A percentile compares a stretch with the other conserved stretches of the same genome.
Evolutionary conservation across 305 asterid species (phyloP).

Genomic region (Fraxinus ornus): DNA sequence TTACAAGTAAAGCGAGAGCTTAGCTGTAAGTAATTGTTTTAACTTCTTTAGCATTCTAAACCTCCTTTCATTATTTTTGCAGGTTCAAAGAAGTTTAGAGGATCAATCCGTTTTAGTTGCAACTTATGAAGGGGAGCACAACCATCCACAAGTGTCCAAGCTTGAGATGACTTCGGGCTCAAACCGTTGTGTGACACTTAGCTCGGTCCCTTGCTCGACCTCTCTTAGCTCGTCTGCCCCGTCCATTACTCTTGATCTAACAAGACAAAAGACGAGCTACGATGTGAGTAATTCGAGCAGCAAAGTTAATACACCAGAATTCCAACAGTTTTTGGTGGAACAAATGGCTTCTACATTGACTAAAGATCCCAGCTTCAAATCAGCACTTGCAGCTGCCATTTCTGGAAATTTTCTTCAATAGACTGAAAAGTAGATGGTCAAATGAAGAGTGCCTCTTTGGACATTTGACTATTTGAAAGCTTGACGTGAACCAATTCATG

Average conservation of each 20-base stretch:
- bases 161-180: conserved; percentile 34
- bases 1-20: neutral
- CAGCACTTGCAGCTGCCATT: conserved; percentile 89
- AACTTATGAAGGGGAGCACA: conserved; percentile 93
- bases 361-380: conserved; percentile 84
- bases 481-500: neutral
- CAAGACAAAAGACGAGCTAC: conserved; percentile 32
- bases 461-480: neutral
- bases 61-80: neutral
- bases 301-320: conserved; percentile 40
- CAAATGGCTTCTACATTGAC: conserved; percentile 95
- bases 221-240: conserved; percentile 39
- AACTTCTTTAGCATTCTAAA: neutral
- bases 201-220: conserved; percentile 43
- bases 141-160: conserved; percentile 66
- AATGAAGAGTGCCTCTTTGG: neutral
- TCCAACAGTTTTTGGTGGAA: conserved; percentile 58
- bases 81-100: conserved; percentile 92
- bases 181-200: conserved; percentile 27
- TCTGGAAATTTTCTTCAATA: conserved; percentile 70
- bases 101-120: conserved; percentile 76
- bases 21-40: neutral
- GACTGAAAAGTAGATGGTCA: conserved; percentile 31
- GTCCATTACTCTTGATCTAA: conserved; percentile 55
- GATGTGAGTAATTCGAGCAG: conserved; percentile 26